phyloP scores from a whole-genome alignment of 2,329 filamentous ascomycete species.

The Hypoxylon sp. region DNA sequence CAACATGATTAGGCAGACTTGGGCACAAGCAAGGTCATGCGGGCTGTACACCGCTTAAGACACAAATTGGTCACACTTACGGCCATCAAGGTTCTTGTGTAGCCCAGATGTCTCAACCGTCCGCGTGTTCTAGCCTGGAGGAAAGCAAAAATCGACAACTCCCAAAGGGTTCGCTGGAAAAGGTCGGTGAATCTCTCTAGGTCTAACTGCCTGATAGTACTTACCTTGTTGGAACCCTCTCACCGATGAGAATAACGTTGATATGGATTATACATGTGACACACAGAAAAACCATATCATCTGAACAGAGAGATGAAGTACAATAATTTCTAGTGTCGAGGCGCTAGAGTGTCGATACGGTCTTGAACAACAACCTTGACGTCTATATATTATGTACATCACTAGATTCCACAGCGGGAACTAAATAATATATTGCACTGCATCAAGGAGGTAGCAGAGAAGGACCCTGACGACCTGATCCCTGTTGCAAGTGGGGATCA shows the following conservation, averaged over 20 bases:
- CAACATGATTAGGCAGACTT: too few relatives aligned
- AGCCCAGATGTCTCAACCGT: constrained; percentile 11
- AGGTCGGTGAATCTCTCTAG: constrained; percentile 18
- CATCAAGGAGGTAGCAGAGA: neutral
- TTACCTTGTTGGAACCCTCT: too few relatives aligned
- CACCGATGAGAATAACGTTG: too few relatives aligned
- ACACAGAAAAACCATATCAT: too few relatives aligned
- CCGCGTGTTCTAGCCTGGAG: constrained; percentile 6
- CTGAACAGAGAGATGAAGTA: too few relatives aligned
- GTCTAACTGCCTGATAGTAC: neutral
- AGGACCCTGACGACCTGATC: constrained; percentile 7
- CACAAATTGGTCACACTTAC: constrained; percentile 5
- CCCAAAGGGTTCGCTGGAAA: neutral
- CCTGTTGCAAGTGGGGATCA: constrained; percentile 10
- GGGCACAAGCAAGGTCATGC: too few relatives aligned
- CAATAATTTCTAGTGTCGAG: constrained; percentile 7
- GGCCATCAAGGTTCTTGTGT: constrained; percentile 29
- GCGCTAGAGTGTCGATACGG: constrained; percentile 8
- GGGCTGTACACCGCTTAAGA: constrained; percentile 30
- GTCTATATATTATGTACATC: too few relatives aligned
- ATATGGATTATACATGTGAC: too few relatives aligned
- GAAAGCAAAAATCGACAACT: constrained; percentile 9
- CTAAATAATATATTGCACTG: constrained; percentile 17
- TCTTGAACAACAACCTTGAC: neutral
- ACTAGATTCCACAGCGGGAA: constrained; percentile 28